These are phyloP conservation scores for Sclerotinia borealis DNA, from an alignment of 2,329 filamentous ascomycete genomes.

Conservation along the genomic window DNA sequence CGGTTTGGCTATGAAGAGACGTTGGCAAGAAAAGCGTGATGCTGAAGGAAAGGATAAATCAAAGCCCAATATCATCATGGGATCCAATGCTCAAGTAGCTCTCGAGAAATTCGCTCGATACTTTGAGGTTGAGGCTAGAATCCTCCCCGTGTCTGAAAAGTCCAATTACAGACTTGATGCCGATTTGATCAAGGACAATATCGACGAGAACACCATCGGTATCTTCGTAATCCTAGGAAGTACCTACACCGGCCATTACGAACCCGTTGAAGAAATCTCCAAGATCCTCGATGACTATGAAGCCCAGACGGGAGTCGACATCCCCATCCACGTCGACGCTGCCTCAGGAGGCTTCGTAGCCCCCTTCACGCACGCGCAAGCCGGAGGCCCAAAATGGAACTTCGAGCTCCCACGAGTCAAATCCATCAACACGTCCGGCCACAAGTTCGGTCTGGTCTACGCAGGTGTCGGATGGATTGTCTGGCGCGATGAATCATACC, in stretches of 20 bases:
- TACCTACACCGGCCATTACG: conserved; percentile 70
- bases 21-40: conserved; percentile 60
- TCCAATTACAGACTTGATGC: conserved; percentile 59
- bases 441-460: conserved; percentile 59
- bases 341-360: conserved; percentile 57
- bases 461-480: conserved; percentile 66
- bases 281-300: conserved; percentile 59
- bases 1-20: conserved; percentile 67
- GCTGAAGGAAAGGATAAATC: conserved; percentile 55
- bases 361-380: conserved; percentile 51
- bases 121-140: conserved; percentile 65
- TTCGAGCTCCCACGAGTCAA: conserved; percentile 57
- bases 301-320: conserved; percentile 53
- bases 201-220: conserved; percentile 74
- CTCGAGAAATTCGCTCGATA: conserved; percentile 69
- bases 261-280: conserved; percentile 63
- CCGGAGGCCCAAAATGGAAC: conserved; percentile 54
- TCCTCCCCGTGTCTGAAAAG: conserved; percentile 55
- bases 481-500: conserved; percentile 58
- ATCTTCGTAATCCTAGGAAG: conserved; percentile 66
- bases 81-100: conserved; percentile 65
- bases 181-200: conserved; percentile 55
- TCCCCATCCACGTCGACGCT: conserved; percentile 62
- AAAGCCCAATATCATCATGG: conserved; percentile 70
- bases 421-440: conserved; percentile 60